A percentile compares a stretch with the other conserved stretches of the same genome.
phyloP scores from a whole-genome alignment of 129 eudicot genomes.

The Gnaphalium uliginosum region DNA sequence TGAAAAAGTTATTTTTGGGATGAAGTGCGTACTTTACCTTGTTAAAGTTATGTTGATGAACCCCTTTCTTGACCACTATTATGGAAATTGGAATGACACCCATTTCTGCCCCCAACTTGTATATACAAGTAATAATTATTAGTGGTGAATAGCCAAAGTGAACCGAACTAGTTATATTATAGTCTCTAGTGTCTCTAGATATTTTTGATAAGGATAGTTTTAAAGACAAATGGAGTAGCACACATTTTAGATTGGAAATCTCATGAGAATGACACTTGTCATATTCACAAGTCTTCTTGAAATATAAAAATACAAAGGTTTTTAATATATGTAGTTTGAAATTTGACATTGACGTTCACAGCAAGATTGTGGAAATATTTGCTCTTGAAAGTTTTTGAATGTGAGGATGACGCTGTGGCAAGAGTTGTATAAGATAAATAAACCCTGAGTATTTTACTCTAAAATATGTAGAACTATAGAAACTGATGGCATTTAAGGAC shows the following conservation, averaged over 20 bases:
- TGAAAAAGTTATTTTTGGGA: constrained; percentile 12
- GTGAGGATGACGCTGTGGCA: not conserved
- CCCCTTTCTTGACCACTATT: constrained; percentile 28
- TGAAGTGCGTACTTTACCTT: constrained; percentile 26
- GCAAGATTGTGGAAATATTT: not conserved
- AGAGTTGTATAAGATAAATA: not conserved
- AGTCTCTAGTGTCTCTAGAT: not conserved
- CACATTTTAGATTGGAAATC: not conserved
- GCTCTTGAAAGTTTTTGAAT: not conserved
- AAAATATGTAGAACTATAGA: not conserved
- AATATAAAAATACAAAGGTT: not conserved
- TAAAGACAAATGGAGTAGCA: not conserved
- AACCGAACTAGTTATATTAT: not conserved
- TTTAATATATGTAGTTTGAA: not conserved
- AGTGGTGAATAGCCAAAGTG: constrained; percentile 4
- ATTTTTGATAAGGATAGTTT: not conserved
- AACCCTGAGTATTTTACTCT: not conserved
- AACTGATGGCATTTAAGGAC: not conserved
- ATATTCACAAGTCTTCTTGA: not conserved
- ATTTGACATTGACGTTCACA: not conserved
- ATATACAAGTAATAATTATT: constrained; percentile 20
- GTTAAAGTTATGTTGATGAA: constrained; percentile 21
- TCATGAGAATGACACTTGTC: not conserved
- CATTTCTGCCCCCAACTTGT: constrained; percentile 14
- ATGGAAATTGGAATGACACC: constrained; percentile 15